phyloP scores from a whole-genome alignment of 768 basidiomycete genomes.

The Crepidotus variabilis region DNA sequence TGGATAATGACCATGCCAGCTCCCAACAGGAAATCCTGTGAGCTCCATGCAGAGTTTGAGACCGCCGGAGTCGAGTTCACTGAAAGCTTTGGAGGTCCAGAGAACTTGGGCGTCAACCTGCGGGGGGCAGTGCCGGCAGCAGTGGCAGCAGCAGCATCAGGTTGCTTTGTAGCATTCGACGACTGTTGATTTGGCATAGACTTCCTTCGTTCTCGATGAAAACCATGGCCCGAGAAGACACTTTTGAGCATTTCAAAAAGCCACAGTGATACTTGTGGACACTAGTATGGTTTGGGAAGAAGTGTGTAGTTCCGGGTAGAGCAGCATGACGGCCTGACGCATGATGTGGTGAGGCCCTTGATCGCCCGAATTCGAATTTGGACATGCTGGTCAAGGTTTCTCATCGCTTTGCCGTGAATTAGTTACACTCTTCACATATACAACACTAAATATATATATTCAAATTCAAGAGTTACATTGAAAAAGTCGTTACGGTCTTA shows the following conservation, averaged over 20 bases:
- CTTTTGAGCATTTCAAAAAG: background rate
- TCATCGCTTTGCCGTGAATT: too few species aligned
- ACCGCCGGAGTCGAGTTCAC: conserved; percentile 37
- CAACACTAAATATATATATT: too few species aligned
- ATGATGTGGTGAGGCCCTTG: too few species aligned
- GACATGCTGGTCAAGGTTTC: too few species aligned
- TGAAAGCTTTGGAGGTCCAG: conserved; percentile 23
- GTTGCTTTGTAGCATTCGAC: background rate
- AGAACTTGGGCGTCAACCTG: background rate
- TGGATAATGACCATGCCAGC: conserved; percentile 65
- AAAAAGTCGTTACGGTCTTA: too few species aligned
- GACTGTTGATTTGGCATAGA: conserved; percentile 3
- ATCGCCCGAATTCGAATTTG: too few species aligned
- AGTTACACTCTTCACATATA: too few species aligned
- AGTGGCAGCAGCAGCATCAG: background rate
- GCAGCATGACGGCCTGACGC: too few species aligned
- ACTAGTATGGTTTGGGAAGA: background rate
- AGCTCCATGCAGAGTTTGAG: conserved; percentile 41
- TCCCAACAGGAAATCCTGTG: conserved; percentile 52
- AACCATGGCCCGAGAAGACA: background rate
- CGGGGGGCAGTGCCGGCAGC: background rate
- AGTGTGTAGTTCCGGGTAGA: too few species aligned
- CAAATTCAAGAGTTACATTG: too few species aligned
- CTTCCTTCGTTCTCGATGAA: background rate
- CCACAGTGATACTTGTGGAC: background rate